phyloP scores from a whole-genome alignment of 495 filamentous ascomycete genomes.

The Cryomyces minteri region DNA sequence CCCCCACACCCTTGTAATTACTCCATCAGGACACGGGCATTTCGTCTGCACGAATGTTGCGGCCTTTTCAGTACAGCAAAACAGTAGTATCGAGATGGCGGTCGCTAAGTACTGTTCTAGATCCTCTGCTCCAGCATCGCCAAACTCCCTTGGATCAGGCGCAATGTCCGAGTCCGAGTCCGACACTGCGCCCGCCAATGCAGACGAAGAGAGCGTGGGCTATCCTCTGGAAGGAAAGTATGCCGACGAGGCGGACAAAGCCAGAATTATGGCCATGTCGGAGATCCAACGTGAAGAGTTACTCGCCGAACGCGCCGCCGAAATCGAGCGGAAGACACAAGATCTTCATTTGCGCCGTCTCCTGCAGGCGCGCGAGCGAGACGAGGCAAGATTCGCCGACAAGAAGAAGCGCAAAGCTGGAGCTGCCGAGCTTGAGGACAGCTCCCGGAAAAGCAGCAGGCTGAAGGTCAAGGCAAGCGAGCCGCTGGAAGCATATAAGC shows the following conservation, averaged over 20 bases:
- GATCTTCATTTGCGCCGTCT: slow-evolving; percentile 70
- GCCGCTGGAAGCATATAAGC: slow-evolving; percentile 60
- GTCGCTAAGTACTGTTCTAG: slow-evolving; percentile 21
- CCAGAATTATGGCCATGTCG: slow-evolving; percentile 66
- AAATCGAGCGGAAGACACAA: slow-evolving; percentile 62
- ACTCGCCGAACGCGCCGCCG: slow-evolving; percentile 70
- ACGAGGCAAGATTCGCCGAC: slow-evolving; percentile 32
- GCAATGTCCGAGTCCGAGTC: slow-evolving; percentile 84
- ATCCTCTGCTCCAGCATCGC: slow-evolving; percentile 44
- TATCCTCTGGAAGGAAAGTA: slow-evolving; percentile 86
- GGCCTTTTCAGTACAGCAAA: slow-evolving; percentile 1
- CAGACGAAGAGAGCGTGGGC: slow-evolving; percentile 41
- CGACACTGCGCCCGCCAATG: slow-evolving; percentile 32
- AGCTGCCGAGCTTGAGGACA: slow-evolving; percentile 52
- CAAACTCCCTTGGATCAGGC: slow-evolving; percentile 59
- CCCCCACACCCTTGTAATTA: not conserved
- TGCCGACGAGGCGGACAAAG: slow-evolving; percentile 58
- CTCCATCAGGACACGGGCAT: no score
- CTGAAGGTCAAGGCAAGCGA: slow-evolving; percentile 38
- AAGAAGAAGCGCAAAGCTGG: slow-evolving; percentile 70
- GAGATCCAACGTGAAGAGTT: slow-evolving; percentile 81
- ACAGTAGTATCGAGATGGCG: not conserved
- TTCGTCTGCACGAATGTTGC: not conserved
- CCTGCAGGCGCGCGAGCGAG: slow-evolving; percentile 46
- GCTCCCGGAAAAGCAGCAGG: slow-evolving; percentile 60